Percentiles rank a stretch among this genome's conserved stretches.
Evolutionary conservation across 306 rosid genomes (phyloP).

Genomic region (Parietaria judaica): DNA sequence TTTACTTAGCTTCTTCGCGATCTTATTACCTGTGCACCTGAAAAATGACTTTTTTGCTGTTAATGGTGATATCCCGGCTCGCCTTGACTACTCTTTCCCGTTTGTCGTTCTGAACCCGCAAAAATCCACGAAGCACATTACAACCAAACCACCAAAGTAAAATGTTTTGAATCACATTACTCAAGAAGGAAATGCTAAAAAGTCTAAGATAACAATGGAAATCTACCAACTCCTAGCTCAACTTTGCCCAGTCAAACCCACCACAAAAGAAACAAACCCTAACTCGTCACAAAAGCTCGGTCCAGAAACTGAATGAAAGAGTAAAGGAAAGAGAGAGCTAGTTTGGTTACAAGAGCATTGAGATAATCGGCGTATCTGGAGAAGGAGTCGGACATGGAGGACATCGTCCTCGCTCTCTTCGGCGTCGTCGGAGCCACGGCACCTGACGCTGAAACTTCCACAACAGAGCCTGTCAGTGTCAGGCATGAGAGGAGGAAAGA

Average conservation of each 20-base stretch:
- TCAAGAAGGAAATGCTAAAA: not conserved
- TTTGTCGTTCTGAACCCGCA: conserved; percentile 64
- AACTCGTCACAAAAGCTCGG: not conserved
- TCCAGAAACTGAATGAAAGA: no score
- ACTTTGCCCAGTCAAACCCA: not conserved
- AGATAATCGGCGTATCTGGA: conserved; percentile 57
- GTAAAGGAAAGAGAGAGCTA: not conserved
- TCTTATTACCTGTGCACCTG: conserved; percentile 82
- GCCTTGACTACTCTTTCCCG: conserved; percentile 92
- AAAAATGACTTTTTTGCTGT: conserved; percentile 96
- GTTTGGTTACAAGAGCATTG: conserved; percentile 47
- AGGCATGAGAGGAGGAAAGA: conserved; percentile 1
- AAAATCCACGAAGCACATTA: conserved; percentile 4
- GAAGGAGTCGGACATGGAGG: conserved; percentile 61
- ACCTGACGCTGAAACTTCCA: conserved; percentile 30
- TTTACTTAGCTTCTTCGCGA: not conserved
- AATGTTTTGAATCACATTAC: not conserved
- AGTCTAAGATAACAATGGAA: not conserved
- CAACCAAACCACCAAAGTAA: not conserved
- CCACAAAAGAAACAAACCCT: not conserved
- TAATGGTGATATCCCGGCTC: conserved; percentile 83
- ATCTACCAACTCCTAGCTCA: conserved; percentile 4
- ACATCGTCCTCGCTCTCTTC: conserved; percentile 56
- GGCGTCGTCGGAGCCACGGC: conserved; percentile 31
- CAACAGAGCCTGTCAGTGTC: not conserved